Evolutionary conservation across 257 asterid species (phyloP).

Genomic region (Solanum clarkiae): DNA sequence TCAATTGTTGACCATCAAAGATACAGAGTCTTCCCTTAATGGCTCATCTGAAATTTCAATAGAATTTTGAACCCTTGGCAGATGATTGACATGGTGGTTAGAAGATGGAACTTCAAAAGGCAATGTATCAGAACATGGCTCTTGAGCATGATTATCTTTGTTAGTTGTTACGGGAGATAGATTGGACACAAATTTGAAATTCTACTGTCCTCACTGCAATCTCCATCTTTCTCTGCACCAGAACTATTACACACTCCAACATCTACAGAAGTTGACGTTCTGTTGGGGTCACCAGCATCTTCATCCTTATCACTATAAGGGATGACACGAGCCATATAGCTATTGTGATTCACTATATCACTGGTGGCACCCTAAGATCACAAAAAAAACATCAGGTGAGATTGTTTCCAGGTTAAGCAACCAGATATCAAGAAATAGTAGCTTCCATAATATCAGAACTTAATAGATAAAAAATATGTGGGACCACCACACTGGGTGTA

Average conservation of each 20-base stretch:
- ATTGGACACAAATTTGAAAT: conserved; percentile 18
- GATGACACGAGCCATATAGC: conserved; percentile 10
- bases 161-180: conserved; percentile 15
- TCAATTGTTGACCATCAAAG: conserved; percentile 22
- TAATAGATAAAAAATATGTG: background rate
- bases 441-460: background rate
- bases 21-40: conserved; percentile 26
- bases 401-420: background rate
- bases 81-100: conserved; percentile 12
- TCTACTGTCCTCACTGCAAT: conserved; percentile 20
- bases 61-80: conserved; percentile 14
- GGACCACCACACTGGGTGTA: background rate
- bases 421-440: background rate
- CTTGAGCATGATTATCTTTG: conserved; percentile 13
- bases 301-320: conserved; percentile 37
- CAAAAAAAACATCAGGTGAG: background rate
- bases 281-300: conserved; percentile 33
- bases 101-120: conserved; percentile 21
- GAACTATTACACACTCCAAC: conserved; percentile 56
- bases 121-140: conserved; percentile 11
- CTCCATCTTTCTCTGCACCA: conserved; percentile 43
- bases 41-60: conserved; percentile 25
- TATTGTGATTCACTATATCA: conserved; percentile 21
- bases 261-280: conserved; percentile 66
- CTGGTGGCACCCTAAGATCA: conserved; percentile 7